Percentiles rank a stretch among this genome's conserved stretches.
These are phyloP conservation scores for Quercus phellos DNA, from an alignment of 331 rosid species.

Conservation along the genomic window DNA sequence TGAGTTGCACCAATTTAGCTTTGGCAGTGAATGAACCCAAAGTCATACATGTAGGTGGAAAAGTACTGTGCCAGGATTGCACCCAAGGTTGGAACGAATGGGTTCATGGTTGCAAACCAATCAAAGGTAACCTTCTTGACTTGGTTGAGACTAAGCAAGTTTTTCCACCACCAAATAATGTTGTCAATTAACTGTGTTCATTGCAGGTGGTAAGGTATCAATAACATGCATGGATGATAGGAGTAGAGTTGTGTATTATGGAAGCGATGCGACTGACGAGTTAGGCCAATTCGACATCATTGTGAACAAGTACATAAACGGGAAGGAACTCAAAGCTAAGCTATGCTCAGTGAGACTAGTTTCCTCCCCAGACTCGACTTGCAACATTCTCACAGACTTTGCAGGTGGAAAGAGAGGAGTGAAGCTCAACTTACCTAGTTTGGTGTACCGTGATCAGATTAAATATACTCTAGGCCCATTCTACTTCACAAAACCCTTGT, in stretches of 20 bases:
- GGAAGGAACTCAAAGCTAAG: conserved; percentile 45
- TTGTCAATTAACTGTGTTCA: background rate
- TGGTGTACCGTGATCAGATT: conserved; percentile 39
- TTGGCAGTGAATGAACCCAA: conserved; percentile 30
- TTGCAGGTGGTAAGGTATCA: conserved; percentile 60
- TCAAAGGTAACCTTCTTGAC: conserved; percentile 39
- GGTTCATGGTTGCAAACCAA: conserved; percentile 55
- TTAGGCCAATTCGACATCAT: conserved; percentile 51
- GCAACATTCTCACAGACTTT: conserved; percentile 62
- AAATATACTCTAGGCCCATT: conserved; percentile 47
- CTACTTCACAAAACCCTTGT: conserved; percentile 65
- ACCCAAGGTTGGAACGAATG: conserved; percentile 69
- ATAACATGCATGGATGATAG: conserved; percentile 69
- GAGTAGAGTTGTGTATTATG: conserved; percentile 48
- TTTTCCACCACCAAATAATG: no score
- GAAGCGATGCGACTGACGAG: conserved; percentile 60
- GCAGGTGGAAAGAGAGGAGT: conserved; percentile 59
- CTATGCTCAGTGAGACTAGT: conserved; percentile 58
- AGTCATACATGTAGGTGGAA: conserved; percentile 55
- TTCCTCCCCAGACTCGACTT: conserved; percentile 65
- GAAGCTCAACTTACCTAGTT: conserved; percentile 39
- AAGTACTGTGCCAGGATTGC: conserved; percentile 91
- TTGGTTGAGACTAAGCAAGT: no score
- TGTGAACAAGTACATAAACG: conserved; percentile 27
- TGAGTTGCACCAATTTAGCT: conserved; percentile 32